These are phyloP conservation scores for Scheffersomyces spartinae DNA, from an alignment of 805 yeast genomes.

Conservation along the genomic window DNA sequence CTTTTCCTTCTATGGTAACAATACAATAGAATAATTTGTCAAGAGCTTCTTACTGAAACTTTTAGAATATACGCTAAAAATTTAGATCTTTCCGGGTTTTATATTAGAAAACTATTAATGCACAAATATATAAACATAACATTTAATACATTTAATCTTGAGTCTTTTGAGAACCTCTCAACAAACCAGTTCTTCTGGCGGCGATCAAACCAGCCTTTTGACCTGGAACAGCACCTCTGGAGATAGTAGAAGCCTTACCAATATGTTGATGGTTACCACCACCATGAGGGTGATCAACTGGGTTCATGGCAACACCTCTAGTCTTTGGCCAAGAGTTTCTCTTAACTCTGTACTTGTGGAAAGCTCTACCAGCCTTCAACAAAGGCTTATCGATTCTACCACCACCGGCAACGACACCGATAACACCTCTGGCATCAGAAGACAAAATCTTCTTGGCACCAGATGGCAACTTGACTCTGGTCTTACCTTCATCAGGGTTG, in stretches of 20 bases:
- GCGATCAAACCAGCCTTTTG: slow-evolving; percentile 99
- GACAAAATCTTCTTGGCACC: slow-evolving; percentile 97
- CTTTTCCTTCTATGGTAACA: too few species aligned
- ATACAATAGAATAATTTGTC: too few species aligned
- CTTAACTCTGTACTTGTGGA: slow-evolving; percentile 99
- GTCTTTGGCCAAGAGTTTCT: slow-evolving; percentile 99
- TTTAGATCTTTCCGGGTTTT: too few species aligned
- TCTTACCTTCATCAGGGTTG: slow-evolving; percentile 98
- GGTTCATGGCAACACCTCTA: slow-evolving; percentile 99
- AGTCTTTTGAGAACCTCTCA: slow-evolving; percentile 97
- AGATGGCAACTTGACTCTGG: slow-evolving; percentile 98
- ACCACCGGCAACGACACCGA: slow-evolving; percentile 99
- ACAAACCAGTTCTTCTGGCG: slow-evolving; percentile 99
- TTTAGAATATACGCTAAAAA: too few species aligned
- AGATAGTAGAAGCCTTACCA: slow-evolving; percentile 99
- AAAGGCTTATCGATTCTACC: slow-evolving; percentile 99
- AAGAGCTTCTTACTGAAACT: too few species aligned
- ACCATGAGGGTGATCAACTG: slow-evolving; percentile 99
- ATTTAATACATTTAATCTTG: slow-evolving; percentile 28
- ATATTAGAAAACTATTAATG: too few species aligned
- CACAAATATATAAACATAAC: too few species aligned
- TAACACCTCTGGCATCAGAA: slow-evolving; percentile 97
- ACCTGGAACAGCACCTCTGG: slow-evolving; percentile 99
- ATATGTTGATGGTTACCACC: slow-evolving; percentile 99
- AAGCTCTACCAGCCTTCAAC: slow-evolving; percentile 99